Conservation (phyloP, 768 basidiomycete species). For the Lentinus tigrinus region DNA sequence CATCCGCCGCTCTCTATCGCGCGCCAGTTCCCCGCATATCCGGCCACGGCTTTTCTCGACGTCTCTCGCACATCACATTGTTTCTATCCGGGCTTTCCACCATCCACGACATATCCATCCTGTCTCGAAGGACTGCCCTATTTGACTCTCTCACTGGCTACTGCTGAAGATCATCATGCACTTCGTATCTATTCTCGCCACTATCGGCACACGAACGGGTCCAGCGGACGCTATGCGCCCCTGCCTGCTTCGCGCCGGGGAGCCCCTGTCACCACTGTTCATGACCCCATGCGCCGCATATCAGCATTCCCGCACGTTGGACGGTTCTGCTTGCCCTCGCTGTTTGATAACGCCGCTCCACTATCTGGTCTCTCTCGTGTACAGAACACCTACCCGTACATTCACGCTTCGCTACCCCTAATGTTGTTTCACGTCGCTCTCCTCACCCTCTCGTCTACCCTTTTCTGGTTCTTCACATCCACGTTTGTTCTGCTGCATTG, state of each 20-base stretch:
- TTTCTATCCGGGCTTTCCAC: slow-evolving; percentile 23
- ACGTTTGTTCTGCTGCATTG: slow-evolving; percentile 37
- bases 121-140: slow-evolving; percentile 47
- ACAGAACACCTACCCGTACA: slow-evolving; percentile 34
- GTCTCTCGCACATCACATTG: slow-evolving; percentile 25
- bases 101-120: slow-evolving; percentile 63
- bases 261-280: background rate
- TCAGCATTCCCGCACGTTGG: slow-evolving; percentile 21
- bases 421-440: slow-evolving; percentile 31
- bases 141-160: slow-evolving; percentile 28
- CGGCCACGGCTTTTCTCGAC: slow-evolving; percentile 23
- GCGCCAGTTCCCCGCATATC: slow-evolving; percentile 31
- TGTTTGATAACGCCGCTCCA: slow-evolving; percentile 21
- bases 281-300: slow-evolving; percentile 14
- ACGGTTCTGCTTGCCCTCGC: slow-evolving; percentile 17
- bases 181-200: slow-evolving; percentile 36
- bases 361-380: slow-evolving; percentile 29
- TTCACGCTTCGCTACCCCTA: slow-evolving; percentile 38
- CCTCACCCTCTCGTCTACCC: slow-evolving; percentile 23
- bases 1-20: slow-evolving; percentile 40
- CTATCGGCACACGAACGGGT: slow-evolving; percentile 15
- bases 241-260: slow-evolving; percentile 3
- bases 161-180: slow-evolving; percentile 24
- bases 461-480: slow-evolving; percentile 32
- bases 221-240: slow-evolving; percentile 5